A percentile compares a stretch with the other conserved stretches of the same genome.
phyloP scores from a whole-genome alignment of 2,329 filamentous ascomycete genomes.

The Pestalotiopsis sp. region DNA sequence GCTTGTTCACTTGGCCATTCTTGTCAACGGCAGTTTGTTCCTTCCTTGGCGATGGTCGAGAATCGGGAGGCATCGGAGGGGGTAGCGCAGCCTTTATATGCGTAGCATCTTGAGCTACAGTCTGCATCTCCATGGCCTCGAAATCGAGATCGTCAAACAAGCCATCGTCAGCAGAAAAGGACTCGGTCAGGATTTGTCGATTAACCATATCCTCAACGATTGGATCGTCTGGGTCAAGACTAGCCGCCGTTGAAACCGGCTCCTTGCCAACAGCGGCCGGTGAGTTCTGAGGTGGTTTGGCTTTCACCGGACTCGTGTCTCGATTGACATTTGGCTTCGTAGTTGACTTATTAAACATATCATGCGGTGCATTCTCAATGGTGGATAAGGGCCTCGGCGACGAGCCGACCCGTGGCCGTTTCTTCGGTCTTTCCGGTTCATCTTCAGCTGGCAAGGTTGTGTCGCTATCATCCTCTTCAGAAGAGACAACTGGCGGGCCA shows the following conservation, averaged over 20 bases:
- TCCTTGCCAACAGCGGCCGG: neutral
- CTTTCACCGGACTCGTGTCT: neutral
- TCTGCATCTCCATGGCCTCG: neutral
- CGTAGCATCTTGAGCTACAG: neutral
- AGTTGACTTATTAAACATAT: neutral
- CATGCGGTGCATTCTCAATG: neutral
- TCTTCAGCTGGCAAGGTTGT: neutral
- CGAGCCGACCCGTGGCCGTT: neutral
- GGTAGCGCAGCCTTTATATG: neutral
- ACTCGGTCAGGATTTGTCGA: constrained; percentile 9
- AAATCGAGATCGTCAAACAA: constrained; percentile 12
- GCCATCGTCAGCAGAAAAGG: constrained; percentile 13
- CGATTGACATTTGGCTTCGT: neutral
- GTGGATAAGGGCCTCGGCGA: neutral
- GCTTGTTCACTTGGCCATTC: neutral
- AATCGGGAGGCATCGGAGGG: neutral
- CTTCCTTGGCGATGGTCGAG: neutral
- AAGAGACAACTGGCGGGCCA: neutral
- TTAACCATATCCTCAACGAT: neutral
- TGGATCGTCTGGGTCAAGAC: neutral
- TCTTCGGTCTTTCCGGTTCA: constrained; percentile 1
- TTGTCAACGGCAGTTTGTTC: neutral
- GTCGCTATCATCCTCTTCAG: constrained; percentile 6
- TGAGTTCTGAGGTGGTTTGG: neutral
- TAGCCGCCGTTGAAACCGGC: neutral